Conservation (phyloP, 228 moss, liverwort and hornwort species). For the Sphagnum magellanicum region DNA sequence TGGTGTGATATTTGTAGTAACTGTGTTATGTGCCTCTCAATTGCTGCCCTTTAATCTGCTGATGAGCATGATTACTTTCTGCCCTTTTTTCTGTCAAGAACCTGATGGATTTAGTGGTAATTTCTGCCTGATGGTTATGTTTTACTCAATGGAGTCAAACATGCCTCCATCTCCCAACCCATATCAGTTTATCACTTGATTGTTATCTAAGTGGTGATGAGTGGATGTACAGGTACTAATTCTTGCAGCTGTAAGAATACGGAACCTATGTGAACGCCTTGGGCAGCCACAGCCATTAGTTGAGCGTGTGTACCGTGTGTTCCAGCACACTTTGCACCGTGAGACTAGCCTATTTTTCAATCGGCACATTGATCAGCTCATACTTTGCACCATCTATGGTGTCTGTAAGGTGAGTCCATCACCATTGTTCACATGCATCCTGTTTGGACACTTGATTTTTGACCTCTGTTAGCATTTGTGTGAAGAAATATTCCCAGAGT, state of each 20-base stretch:
- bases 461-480: no score
- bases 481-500: no score
- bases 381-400: slow-evolving; percentile 94
- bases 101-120: no score
- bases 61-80: no score
- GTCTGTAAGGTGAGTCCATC: slow-evolving; percentile 72
- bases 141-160: no score
- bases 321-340: slow-evolving; percentile 67
- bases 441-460: no score
- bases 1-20: no score
- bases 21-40: no score
- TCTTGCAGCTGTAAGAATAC: slow-evolving; percentile 78
- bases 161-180: no score
- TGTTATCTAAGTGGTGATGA: neutral
- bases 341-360: slow-evolving; percentile 84
- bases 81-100: no score
- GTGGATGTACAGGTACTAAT: slow-evolving; percentile 63
- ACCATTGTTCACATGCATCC: neutral
- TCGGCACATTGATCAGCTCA: slow-evolving; percentile 94
- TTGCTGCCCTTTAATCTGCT: no score
- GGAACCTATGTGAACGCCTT: slow-evolving; percentile 78
- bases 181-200: neutral
- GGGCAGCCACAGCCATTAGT: slow-evolving; percentile 69
- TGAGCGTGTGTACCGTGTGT: slow-evolving; percentile 74
- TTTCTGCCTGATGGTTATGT: no score